Base-by-base conservation (phyloP, 768 basidiomycete species). In the Rhizopogon vinicolor region DNA sequence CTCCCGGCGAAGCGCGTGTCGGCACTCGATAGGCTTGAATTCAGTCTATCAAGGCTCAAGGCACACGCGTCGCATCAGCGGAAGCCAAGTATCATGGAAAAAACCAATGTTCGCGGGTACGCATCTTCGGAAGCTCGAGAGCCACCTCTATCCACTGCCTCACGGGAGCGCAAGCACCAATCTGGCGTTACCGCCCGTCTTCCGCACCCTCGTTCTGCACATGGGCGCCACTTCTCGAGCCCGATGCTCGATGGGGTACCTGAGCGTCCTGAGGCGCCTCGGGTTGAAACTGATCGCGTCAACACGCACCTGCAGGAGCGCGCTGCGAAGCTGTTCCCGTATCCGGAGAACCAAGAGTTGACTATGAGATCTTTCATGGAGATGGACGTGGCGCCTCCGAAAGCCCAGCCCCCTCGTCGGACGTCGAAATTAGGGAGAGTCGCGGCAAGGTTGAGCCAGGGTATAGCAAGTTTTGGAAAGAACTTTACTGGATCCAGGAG, bases 41-140 rank as follows among this genome's bases (percentile, higher is more conserved):
- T 43, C 35, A 75, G 74, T 59, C 52, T 74, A 43, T 54, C 61
- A 19, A 73, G 69, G 44, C 62, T 73, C 40, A 67, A 69, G 53
- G 58, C 63, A 28, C 63, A 71, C 39, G 66, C 61, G 2, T 69
- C 72, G 22, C 63, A 62, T 31, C 62, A 64, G 31, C 59, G 58
- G 55, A 60, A 65, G 53, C 66, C 61, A 62, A 43, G 18, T 62
- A 59, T 14, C 63, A 57, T 41, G 33, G 44, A 33, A 19, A 59
- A 57, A 29, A 64, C 10, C 18, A 10, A 33, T 9, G 31, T 33
- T 33, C 6, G 31, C 31, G 31, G 31, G 31, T 10, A 42, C 14
- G 54, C 39, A 35, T 14, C 55, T n/a, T 55, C 39, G 9, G 19
- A 52, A 48, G 51, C 41, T 44, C 37, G 14, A 29, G 33, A 41